phyloP scores from a whole-genome alignment of 352 stramenopile genomes.

The Halophytophthora polymorphica region DNA sequence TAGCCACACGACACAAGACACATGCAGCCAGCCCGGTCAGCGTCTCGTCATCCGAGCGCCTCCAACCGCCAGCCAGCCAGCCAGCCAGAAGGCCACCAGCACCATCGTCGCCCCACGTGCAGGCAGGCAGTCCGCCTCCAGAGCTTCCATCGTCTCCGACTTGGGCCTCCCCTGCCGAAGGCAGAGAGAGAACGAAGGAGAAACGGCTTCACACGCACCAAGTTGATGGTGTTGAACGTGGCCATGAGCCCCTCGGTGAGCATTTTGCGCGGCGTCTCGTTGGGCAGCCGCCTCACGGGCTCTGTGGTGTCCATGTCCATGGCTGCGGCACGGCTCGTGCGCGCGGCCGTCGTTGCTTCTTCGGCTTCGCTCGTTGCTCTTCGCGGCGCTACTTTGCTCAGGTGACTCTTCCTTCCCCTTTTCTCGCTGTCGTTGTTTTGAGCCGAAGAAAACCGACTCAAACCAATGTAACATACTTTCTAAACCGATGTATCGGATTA shows the following conservation, averaged over 20 bases:
- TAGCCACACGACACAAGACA: neutral
- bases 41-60: no score
- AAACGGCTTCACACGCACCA: slow-evolving; percentile 28
- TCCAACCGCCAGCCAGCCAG: neutral
- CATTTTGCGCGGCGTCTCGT: slow-evolving; percentile 54
- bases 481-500: no score
- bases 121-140: slow-evolving; percentile 5
- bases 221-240: slow-evolving; percentile 98
- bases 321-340: neutral
- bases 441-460: no score
- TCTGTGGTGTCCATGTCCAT: slow-evolving; percentile 21
- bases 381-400: no score
- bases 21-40: slow-evolving; percentile 1
- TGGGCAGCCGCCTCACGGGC: slow-evolving; percentile 24
- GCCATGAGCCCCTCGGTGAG: slow-evolving; percentile 93
- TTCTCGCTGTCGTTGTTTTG: no score
- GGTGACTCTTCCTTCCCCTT: no score
- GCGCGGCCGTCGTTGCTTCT: slow-evolving; percentile 1
- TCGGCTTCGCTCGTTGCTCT: slow-evolving; percentile 1
- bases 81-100: no score
- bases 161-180: no score
- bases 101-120: no score
- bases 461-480: no score
- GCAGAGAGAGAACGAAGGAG: neutral
- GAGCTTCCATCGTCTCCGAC: no score